Percentiles rank a stretch among this genome's conserved stretches.
Evolutionary conservation across 2,329 filamentous ascomycete species (phyloP).

Genomic region (Penicillium nordicum): DNA sequence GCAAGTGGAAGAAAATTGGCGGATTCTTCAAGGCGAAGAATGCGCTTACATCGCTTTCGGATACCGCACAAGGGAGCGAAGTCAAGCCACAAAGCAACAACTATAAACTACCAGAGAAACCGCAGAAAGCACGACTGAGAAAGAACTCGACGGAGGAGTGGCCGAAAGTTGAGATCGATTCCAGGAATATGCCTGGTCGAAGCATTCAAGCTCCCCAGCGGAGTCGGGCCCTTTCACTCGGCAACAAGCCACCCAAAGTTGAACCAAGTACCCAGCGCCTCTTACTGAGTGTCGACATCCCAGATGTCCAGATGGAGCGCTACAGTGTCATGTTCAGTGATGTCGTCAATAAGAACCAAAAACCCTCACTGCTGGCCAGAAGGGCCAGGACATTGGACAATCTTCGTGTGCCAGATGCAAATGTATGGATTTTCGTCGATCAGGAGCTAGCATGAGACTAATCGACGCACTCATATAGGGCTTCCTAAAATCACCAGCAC

Average conservation of each 20-base stretch:
- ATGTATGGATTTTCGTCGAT: constrained; percentile 28
- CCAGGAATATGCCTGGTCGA: neutral
- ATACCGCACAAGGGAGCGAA: constrained; percentile 11
- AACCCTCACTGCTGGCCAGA: constrained; percentile 33
- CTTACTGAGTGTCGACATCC: constrained; percentile 74
- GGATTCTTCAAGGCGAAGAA: constrained; percentile 42
- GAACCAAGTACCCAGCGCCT: constrained; percentile 22
- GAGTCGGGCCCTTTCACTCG: constrained; percentile 12
- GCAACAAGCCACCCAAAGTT: constrained; percentile 2
- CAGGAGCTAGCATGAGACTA: neutral
- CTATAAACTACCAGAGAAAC: neutral
- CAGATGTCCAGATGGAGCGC: constrained; percentile 74
- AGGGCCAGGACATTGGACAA: constrained; percentile 43
- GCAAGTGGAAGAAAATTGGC: constrained; percentile 49
- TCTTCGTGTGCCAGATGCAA: constrained; percentile 52
- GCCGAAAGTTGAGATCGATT: constrained; percentile 16
- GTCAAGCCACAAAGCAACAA: constrained; percentile 13
- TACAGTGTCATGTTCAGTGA: constrained; percentile 92
- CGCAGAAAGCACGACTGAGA: neutral
- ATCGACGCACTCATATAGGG: constrained; percentile 4
- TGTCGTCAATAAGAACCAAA: constrained; percentile 55
- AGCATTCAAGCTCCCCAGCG: constrained; percentile 3
- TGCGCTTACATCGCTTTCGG: constrained; percentile 19
- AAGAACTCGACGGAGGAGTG: constrained; percentile 17
- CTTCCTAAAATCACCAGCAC: constrained; percentile 10